A percentile compares a stretch with the other conserved stretches of the same genome.
Conservation (phyloP, 345 rosid genomes). For the Pugionium dolabratum region DNA sequence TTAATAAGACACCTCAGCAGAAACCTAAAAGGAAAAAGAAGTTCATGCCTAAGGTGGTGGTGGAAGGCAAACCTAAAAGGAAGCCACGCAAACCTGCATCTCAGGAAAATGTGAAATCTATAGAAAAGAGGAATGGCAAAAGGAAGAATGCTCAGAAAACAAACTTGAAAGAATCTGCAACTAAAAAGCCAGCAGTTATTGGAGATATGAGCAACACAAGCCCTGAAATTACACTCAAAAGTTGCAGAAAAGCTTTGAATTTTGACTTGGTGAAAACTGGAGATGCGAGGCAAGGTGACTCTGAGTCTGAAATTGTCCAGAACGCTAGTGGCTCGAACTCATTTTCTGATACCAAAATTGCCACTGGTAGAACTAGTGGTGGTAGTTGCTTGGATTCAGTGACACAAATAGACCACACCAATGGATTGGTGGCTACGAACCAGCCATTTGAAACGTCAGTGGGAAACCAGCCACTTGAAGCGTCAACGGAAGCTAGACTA, state of each 20-base stretch:
- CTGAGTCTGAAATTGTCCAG: constrained; percentile 29
- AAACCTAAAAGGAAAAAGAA: constrained; percentile 67
- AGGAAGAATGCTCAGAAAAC: constrained; percentile 50
- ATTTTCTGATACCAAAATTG: constrained; percentile 29
- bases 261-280: constrained; percentile 54
- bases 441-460: constrained; percentile 20
- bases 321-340: constrained; percentile 34
- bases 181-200: constrained; percentile 31
- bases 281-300: constrained; percentile 32
- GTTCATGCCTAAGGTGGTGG: constrained; percentile 79
- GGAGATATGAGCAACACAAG: constrained; percentile 36
- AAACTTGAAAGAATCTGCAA: constrained; percentile 46
- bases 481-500: constrained; percentile 13
- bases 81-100: constrained; percentile 48
- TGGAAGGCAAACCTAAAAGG: constrained; percentile 61
- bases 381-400: constrained; percentile 24
- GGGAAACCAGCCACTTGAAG: constrained; percentile 20
- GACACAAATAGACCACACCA: constrained; percentile 42
- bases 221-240: constrained; percentile 37
- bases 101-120: constrained; percentile 37
- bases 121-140: constrained; percentile 46
- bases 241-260: constrained; percentile 58
- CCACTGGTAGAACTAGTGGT: constrained; percentile 27
- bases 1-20: constrained; percentile 64
- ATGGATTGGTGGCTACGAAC: constrained; percentile 19